phyloP scores from a whole-genome alignment of 768 basidiomycete genomes.

The Panaeolus papilionaceus region DNA sequence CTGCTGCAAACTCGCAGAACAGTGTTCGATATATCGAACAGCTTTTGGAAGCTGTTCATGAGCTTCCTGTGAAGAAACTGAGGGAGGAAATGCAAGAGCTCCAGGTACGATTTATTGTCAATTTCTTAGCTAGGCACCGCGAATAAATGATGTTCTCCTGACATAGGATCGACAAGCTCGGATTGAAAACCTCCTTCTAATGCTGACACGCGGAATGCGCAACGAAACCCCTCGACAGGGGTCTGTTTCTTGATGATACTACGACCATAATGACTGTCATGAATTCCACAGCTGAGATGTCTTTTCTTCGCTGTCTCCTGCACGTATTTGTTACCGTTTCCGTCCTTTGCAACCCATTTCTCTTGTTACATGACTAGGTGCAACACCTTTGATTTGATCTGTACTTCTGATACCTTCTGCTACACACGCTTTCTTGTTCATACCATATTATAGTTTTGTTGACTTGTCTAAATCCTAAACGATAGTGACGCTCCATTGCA shows the following conservation, averaged over 20 bases:
- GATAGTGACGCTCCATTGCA: conserved; percentile 1
- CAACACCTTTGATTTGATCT: not conserved
- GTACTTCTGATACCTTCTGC: not conserved
- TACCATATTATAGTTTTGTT: not conserved
- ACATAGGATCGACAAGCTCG: conserved; percentile 74
- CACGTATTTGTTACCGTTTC: not conserved
- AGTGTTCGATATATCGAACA: conserved; percentile 62
- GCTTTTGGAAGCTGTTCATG: conserved; percentile 66
- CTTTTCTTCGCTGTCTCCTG: not conserved
- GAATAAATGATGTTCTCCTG: conserved; percentile 11
- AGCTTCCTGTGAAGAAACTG: conserved; percentile 67
- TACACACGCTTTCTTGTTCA: not conserved
- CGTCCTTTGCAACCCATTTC: not conserved
- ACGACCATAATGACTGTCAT: not conserved
- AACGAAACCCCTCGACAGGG: conserved; percentile 42
- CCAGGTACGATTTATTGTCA: conserved; percentile 52
- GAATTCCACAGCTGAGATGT: not conserved
- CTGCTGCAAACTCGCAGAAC: conserved; percentile 45
- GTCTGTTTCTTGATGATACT: conserved; percentile 21
- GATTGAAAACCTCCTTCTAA: conserved; percentile 74
- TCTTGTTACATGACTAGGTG: not conserved
- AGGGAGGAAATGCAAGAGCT: conserved; percentile 86
- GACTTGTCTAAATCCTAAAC: not conserved
- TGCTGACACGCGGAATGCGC: conserved; percentile 71
- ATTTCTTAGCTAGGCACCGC: not conserved